Conservation (phyloP, 371 early-diverging fungal species). For the Apophysomyces elegans region DNA sequence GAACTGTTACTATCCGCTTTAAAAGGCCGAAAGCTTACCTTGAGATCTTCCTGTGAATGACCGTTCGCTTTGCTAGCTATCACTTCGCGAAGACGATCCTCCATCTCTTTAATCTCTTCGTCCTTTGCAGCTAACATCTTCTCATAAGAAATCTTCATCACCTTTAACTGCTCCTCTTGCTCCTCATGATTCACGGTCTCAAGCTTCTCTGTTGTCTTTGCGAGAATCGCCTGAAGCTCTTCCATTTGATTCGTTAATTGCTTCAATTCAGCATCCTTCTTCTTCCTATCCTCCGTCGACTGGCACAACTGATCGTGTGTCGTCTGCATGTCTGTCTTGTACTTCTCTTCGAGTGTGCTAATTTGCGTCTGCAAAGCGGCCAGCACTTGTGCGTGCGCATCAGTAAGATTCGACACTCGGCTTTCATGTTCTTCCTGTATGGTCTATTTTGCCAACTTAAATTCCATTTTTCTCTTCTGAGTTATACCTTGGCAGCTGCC, state of each 20-base stretch:
- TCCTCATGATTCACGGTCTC: slow-evolving; percentile 7
- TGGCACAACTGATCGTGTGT: neutral
- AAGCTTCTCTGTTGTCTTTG: slow-evolving; percentile 1
- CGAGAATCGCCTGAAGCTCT: slow-evolving; percentile 13
- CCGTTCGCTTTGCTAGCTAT: slow-evolving; percentile 18
- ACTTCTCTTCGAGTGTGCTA: neutral
- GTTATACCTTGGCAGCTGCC: neutral
- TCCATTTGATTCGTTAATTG: slow-evolving; percentile 14
- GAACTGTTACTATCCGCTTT: slow-evolving; percentile 4
- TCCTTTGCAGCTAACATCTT: slow-evolving; percentile 46
- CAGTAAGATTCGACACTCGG: neutral
- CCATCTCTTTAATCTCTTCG: slow-evolving; percentile 43
- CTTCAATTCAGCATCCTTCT: slow-evolving; percentile 21
- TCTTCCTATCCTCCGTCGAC: slow-evolving; percentile 14
- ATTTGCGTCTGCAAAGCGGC: slow-evolving; percentile 16
- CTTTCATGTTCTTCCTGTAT: slow-evolving; percentile 6
- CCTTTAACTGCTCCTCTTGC: slow-evolving; percentile 28
- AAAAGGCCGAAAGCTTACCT: neutral
- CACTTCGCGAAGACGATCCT: slow-evolving; percentile 36
- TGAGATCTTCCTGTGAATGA: neutral
- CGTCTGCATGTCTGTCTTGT: neutral
- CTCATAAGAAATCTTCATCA: slow-evolving; percentile 36
- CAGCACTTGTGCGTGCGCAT: slow-evolving; percentile 17
- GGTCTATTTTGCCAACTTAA: neutral
- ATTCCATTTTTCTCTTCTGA: neutral